Evolutionary conservation across 768 basidiomycete species (phyloP).

Genomic region (Sistotremastrum niveocremeum): DNA sequence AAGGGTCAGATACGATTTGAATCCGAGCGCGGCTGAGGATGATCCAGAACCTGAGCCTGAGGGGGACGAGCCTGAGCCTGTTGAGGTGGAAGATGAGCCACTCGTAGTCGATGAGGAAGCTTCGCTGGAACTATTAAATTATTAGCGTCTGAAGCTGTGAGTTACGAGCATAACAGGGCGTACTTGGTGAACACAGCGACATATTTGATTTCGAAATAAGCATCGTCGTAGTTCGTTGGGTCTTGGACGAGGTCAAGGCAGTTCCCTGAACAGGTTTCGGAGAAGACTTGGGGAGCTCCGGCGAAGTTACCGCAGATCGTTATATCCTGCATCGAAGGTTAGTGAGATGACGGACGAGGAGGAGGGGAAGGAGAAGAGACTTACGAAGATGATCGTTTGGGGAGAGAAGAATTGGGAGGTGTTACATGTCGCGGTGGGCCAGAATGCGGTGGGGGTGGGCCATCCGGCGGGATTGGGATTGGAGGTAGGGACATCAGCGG

Average conservation of each 20-base stretch:
- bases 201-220: constrained; percentile 61
- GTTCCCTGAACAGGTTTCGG: constrained; percentile 45
- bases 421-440: constrained; percentile 14
- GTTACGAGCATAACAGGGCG: background rate
- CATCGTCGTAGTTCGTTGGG: constrained; percentile 46
- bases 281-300: constrained; percentile 25
- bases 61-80: no score
- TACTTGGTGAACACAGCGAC: constrained; percentile 31
- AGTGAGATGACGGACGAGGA: constrained; percentile 4
- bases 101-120: no score
- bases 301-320: constrained; percentile 15
- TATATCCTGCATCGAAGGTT: constrained; percentile 4
- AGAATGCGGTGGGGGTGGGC: constrained; percentile 19
- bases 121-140: no score
- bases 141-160: no score
- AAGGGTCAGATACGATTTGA: no score
- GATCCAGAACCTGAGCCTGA: no score
- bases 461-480: constrained; percentile 14
- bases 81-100: no score
- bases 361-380: constrained; percentile 2
- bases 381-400: constrained; percentile 19
- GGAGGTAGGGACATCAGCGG: background rate
- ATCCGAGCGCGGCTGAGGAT: no score
- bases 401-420: constrained; percentile 17
- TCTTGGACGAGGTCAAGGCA: constrained; percentile 44